A percentile compares a stretch with the other conserved stretches of the same genome.
Evolutionary conservation across 495 filamentous ascomycete species (phyloP).

Genomic region (Penicillium turbatum): DNA sequence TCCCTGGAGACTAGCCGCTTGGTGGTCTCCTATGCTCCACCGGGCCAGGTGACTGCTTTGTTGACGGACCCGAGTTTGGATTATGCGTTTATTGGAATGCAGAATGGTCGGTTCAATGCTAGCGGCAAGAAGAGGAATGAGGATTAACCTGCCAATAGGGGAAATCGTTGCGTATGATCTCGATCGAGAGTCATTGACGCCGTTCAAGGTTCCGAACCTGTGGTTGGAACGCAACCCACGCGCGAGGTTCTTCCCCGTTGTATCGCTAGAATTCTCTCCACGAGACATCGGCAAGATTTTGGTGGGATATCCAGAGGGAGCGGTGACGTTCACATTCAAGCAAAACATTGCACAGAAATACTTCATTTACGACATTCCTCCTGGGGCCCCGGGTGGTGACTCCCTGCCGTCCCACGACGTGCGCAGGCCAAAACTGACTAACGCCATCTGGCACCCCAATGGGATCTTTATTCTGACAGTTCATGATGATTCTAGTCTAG

Average conservation of each 20-base stretch:
- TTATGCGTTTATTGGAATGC: constrained; percentile 77
- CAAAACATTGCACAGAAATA: constrained; percentile 70
- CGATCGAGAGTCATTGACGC: constrained; percentile 69
- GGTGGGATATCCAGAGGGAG: constrained; percentile 82
- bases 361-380: constrained; percentile 76
- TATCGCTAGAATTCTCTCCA: constrained; percentile 81
- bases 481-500: constrained; percentile 84
- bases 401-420: constrained; percentile 45
- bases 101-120: constrained; percentile 50
- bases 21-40: constrained; percentile 62
- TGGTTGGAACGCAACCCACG: constrained; percentile 66
- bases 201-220: constrained; percentile 76
- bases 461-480: constrained; percentile 85
- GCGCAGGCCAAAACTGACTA: constrained; percentile 66
- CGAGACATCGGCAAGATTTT: constrained; percentile 88
- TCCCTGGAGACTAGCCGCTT: constrained; percentile 61
- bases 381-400: constrained; percentile 85
- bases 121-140: background rate
- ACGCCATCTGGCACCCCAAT: constrained; percentile 91
- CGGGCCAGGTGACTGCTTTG: constrained; percentile 65
- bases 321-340: constrained; percentile 89
- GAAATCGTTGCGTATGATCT: constrained; percentile 89
- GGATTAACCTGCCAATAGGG: constrained; percentile 37
- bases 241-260: constrained; percentile 53
- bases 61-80: constrained; percentile 83